Base-by-base conservation (phyloP, 306 rosid genomes). In the Crotalaria pallida region DNA sequence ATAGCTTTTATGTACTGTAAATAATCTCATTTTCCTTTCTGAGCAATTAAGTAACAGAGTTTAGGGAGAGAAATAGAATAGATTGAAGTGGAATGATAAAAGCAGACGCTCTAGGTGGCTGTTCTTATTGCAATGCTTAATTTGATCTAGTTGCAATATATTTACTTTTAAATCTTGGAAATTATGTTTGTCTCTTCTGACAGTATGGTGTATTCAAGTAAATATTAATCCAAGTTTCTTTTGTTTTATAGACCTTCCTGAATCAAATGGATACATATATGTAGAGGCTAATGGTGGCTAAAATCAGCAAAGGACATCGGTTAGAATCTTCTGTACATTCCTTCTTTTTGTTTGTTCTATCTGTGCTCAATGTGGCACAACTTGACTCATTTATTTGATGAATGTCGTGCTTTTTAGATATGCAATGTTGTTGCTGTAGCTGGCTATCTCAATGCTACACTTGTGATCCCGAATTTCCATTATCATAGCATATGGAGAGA, bases 371-470 rank as follows among this genome's bases (percentile, higher is more conserved):
- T 40, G 47, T 34, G 56, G 45, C 18, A 21, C 17, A 65, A 44
- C 33, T 77, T 70, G 67, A 79, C 77, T 36, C n/a, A 15, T 60
- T 72, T 66, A 43, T 8, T 26, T 77, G 70, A 43, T 74, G 55
- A 48, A 38, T 85, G 65, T 74, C 61, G 51, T 79, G 70, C 55
- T 72, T 81, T 72, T 64, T 71, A 90, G 97, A 79, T 91, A 76
- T 88, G 97, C 88, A 91, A 91, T 80, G 97, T 96, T 18, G 97
- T 88, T 81, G 96, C 97, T 22, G 92, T 91, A 66, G 97, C 97
- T 19, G 97, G 96, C 55, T 91, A 84, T 84, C 90, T 91, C 17
- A 91, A 91, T 80, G 97, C 96, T 66, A 91, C 97, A 26, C 96
- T 91, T 7, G 17, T n/a, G n/a, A n/a, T n/a, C n/a, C n/a, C n/a